A percentile compares a stretch with the other conserved stretches of the same genome.
phyloP scores from a whole-genome alignment of 2,329 filamentous ascomycete genomes.

The Alternaria infectoria region DNA sequence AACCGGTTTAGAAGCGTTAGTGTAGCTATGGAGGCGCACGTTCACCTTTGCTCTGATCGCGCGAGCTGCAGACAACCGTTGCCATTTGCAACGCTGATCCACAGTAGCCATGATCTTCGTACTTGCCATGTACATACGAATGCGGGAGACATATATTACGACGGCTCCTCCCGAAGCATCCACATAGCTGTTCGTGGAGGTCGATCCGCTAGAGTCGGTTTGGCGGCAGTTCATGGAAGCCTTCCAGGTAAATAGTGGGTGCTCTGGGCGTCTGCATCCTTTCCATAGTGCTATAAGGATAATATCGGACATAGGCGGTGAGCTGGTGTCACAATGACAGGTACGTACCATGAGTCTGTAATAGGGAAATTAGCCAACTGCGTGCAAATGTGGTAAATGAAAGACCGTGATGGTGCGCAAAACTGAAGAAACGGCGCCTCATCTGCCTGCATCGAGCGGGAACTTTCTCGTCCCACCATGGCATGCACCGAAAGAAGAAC shows the following conservation, averaged over 20 bases:
- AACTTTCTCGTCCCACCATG: conserved; percentile 30
- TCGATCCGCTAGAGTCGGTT: background rate
- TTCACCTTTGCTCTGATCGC: conserved; percentile 15
- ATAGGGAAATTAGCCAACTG: conserved; percentile 6
- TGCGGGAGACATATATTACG: background rate
- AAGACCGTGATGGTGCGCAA: conserved; percentile 26
- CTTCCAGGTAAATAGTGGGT: conserved; percentile 1
- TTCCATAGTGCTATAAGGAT: conserved; percentile 10
- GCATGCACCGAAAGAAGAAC: conserved; percentile 21
- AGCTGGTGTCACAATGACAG: conserved; percentile 26
- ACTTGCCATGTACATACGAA: background rate
- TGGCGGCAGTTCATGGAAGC: conserved; percentile 15
- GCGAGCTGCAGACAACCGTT: conserved; percentile 29
- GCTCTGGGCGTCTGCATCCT: background rate
- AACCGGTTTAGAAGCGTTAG: conserved; percentile 7
- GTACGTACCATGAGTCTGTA: conserved; percentile 24
- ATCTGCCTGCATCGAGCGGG: conserved; percentile 23
- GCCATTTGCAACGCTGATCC: conserved; percentile 15
- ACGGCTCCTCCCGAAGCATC: background rate
- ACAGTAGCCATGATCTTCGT: background rate
- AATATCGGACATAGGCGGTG: conserved; percentile 29
- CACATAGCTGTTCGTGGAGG: background rate
- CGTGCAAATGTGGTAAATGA: conserved; percentile 7
- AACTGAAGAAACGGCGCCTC: conserved; percentile 14
- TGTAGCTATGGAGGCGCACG: background rate